phyloP scores from a whole-genome alignment of 768 basidiomycete species.

The Scleroderma bovista region DNA sequence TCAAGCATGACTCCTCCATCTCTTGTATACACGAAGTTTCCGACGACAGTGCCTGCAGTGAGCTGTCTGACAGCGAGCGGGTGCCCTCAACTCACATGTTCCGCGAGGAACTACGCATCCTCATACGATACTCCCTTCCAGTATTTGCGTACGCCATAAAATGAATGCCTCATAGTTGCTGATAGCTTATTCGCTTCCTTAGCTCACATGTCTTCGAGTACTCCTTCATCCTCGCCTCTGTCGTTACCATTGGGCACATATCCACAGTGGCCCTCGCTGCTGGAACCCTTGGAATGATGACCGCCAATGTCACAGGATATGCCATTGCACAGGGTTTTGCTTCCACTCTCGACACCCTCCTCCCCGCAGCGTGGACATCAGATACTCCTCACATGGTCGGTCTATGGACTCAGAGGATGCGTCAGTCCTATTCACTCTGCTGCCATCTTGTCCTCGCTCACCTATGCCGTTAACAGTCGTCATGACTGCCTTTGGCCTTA shows the following conservation, averaged over 20 bases:
- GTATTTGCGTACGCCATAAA: too few species aligned
- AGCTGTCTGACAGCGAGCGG: too few species aligned
- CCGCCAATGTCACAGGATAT: constrained; percentile 47
- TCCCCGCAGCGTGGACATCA: constrained; percentile 94
- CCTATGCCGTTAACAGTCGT: constrained; percentile 39
- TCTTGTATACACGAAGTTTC: constrained; percentile 47
- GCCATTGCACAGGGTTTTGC: constrained; percentile 79
- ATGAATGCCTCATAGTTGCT: too few species aligned
- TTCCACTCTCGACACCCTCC: constrained; percentile 86
- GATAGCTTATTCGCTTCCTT: too few species aligned
- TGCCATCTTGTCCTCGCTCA: too few species aligned
- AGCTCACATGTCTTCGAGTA: too few species aligned
- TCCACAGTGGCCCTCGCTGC: constrained; percentile 88
- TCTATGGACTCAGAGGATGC: constrained; percentile 86
- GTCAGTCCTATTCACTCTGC: constrained; percentile 34
- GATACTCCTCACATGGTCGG: constrained; percentile 78
- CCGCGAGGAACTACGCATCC: constrained; percentile 51
- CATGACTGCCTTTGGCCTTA: constrained; percentile 49
- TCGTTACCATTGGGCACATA: constrained; percentile 85
- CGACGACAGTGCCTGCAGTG: too few species aligned
- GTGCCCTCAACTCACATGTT: constrained; percentile 21
- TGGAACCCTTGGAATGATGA: constrained; percentile 69
- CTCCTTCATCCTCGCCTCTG: constrained; percentile 29
- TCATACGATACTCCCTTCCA: constrained; percentile 21
- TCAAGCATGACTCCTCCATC: constrained; percentile 28